Base-by-base conservation (phyloP, 306 rosid genomes). In the Medicago ruthenica region DNA sequence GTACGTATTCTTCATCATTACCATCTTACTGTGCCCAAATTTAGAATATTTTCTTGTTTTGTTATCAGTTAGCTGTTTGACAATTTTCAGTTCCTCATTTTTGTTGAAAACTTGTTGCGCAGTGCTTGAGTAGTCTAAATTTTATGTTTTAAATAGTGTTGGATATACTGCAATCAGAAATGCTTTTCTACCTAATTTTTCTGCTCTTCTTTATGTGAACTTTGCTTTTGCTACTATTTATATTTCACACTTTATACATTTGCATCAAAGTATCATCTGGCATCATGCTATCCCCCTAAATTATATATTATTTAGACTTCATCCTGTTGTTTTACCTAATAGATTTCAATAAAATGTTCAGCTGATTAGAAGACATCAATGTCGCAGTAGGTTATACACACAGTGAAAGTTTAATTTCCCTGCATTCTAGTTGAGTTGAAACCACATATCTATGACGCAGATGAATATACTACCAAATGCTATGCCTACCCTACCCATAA, bases 1-100 rank as follows among this genome's bases (percentile, higher is more conserved):
- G 93, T 88, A 79, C 34, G 90, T 79, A 24, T 50, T 82, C 61
- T 67, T 41, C 71, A 76, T 51, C 41, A 70, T 6, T 47, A 20
- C 51, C 21, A 8, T 48, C 65, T 64, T 4, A 15, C 45, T 24
- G 9, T 6, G 10, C 37, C 7, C 0, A 34, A 34, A 34, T 34
- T 81, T 74, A 42, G 57, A 76, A 41, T 48, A 21, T 50, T 45
- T 70, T 73, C 70, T 61, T 1, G 72, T 10, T 55, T 67, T 73
- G 55, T 47, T 64, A 53, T 51, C 48, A 47, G 18, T 73, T 34
- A 34, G 7, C 37, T 34, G 37, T 34, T 34, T 34, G 40, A 10
- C 58, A 67, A 44, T 39, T 69, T 7, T 44, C 27, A 9, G 9
- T 64, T 48, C 55, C 63, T 48, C 54, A 53, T 39, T 55, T 61